Evolutionary conservation across 768 basidiomycete genomes (phyloP), one percentile per base, ranked within the genome.

Genomic region (Gloeophyllum trabeum): DNA sequence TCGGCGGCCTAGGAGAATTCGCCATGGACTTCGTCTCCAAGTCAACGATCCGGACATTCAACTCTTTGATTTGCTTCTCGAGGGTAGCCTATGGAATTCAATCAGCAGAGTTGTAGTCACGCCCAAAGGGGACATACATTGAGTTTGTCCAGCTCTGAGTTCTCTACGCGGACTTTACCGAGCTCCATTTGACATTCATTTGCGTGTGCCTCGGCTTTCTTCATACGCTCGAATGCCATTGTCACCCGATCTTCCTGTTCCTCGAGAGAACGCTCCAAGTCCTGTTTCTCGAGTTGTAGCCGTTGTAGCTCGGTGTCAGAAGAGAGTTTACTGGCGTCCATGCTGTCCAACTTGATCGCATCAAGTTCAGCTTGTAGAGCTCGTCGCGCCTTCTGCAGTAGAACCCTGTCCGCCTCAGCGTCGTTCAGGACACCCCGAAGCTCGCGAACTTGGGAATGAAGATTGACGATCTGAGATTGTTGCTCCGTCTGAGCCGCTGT

Each of bases 401-500:
- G 67, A 5, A 76, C 66, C 2, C 87, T 71, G 49, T 90, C 88
- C 2, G 84, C 77, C 55, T 91, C 89, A 3, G 85, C 85, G 45
- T 91, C 89, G 52, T 90, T 85, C 47, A 92, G 63, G 13, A 89
- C 83, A 20, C 72, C 63, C 5, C 87, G 79, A 22, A 92, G 67
- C 52, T 91, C 85, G 32, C 84, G 79, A 42, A 88, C 85, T 69
- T 91, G 87, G 1, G 84, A 85, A 52, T 90, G 84, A 13, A 90
- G 69, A 2, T 81, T 72, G 22, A 86, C 81, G 36, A 91, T 89
- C 47, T 89, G 89, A 0, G 79, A 66, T 54, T 89, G 87, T 50
- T 90, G 89, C 50, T 90, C 88, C 0, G 76, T 64, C 51, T 88
- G 86, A 1, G 75, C 80, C 30, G 70, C 71, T 1, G 70, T 73